Evolutionary conservation across 1,284 basidiomycete genomes (phyloP).

Genomic region (Anthracocystis setariae): DNA sequence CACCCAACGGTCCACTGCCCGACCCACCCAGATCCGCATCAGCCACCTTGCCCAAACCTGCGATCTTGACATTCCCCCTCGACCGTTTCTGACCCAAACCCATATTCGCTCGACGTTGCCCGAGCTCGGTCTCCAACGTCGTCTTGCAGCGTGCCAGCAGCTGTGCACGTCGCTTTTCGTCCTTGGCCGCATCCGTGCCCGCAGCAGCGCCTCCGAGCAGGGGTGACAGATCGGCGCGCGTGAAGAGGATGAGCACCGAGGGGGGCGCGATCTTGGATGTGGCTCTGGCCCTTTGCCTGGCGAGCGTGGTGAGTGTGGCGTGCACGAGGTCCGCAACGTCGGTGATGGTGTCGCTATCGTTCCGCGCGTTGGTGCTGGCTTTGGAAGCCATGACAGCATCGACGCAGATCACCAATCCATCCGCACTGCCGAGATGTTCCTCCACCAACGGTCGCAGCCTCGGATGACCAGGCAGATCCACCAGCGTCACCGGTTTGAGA

Average conservation of each 20-base stretch:
- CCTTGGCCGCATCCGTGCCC: conserved; percentile 38
- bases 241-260: conserved; percentile 59
- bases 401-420: conserved; percentile 63
- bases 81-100: conserved; percentile 37
- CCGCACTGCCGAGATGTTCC: conserved; percentile 49
- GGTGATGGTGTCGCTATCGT: conserved; percentile 33
- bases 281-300: conserved; percentile 24
- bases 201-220: conserved; percentile 50
- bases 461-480: conserved; percentile 63
- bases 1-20: background rate
- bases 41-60: conserved; percentile 56
- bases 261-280: conserved; percentile 30
- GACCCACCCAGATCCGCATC: conserved; percentile 14
- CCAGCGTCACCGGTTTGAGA: conserved; percentile 38
- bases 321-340: conserved; percentile 55
- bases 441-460: conserved; percentile 51
- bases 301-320: conserved; percentile 52
- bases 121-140: conserved; percentile 57
- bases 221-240: conserved; percentile 62
- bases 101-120: conserved; percentile 51
- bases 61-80: conserved; percentile 51
- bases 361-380: conserved; percentile 13
- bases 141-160: conserved; percentile 59
- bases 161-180: conserved; percentile 56
- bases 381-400: conserved; percentile 61